These are phyloP conservation scores for Phytopythium sindhum DNA, from an alignment of 352 stramenopile genomes.

Conservation along the genomic window DNA sequence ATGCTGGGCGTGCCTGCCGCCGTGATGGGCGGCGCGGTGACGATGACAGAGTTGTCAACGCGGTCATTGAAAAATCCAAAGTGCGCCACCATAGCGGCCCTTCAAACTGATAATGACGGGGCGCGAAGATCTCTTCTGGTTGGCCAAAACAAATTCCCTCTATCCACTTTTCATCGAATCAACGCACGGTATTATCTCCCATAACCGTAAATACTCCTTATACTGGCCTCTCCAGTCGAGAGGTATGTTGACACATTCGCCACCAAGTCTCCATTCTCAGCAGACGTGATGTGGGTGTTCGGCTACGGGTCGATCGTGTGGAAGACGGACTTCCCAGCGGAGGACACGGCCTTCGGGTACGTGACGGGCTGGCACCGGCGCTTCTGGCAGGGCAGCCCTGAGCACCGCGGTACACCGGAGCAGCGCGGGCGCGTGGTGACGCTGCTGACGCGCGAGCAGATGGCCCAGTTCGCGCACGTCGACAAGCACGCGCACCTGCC, in stretches of 20 bases:
- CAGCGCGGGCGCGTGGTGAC: conserved; percentile 60
- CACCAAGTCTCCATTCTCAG: background rate
- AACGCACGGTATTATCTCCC: background rate
- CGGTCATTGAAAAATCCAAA: no score
- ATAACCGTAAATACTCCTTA: background rate
- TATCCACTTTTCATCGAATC: background rate
- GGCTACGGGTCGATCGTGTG: conserved; percentile 51
- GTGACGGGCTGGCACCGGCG: conserved; percentile 64
- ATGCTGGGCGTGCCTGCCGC: no score
- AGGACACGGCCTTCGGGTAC: conserved; percentile 38
- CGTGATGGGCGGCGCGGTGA: no score
- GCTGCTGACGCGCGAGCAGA: conserved; percentile 46
- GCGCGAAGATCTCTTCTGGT: background rate
- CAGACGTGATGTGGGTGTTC: conserved; percentile 45
- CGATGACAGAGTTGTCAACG: no score
- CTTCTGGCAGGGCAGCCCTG: conserved; percentile 75
- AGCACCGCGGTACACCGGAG: conserved; percentile 59
- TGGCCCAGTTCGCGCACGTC: conserved; percentile 35
- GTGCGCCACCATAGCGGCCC: background rate
- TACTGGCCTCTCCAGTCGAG: background rate
- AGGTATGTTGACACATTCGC: background rate
- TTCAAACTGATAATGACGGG: background rate
- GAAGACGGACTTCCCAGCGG: conserved; percentile 42
- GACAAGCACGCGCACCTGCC: conserved; percentile 40
- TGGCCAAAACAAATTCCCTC: background rate